A percentile compares a stretch with the other conserved stretches of the same genome.
Conservation (phyloP, 805 yeast genomes). For the Zygosaccharomyces lentus region DNA sequence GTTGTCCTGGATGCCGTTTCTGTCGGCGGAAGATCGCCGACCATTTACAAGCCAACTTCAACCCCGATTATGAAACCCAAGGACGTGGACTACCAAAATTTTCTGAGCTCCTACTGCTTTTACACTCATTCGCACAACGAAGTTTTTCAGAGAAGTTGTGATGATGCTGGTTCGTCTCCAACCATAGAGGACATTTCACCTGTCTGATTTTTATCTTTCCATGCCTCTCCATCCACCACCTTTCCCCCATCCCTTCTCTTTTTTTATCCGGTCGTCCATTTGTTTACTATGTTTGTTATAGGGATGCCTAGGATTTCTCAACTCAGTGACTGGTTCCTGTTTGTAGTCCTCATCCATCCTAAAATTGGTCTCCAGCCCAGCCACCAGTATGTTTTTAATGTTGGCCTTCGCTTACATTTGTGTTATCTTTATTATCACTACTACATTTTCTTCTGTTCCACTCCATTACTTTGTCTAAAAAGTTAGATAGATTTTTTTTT, state of each 20-base stretch:
- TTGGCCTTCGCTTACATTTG: not conserved
- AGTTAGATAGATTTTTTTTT: slow-evolving; percentile 4
- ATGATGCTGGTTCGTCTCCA: slow-evolving; percentile 4
- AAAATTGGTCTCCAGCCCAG: not conserved
- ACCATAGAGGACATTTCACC: not conserved
- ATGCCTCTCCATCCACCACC: not conserved
- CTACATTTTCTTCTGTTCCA: not conserved
- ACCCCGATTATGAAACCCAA: slow-evolving; percentile 6
- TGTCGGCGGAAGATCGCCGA: not conserved
- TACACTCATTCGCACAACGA: slow-evolving; percentile 14
- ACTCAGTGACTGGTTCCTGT: not conserved
- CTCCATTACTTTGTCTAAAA: not conserved
- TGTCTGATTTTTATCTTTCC: not conserved
- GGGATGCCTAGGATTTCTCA: not conserved
- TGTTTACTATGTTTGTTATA: too few species aligned
- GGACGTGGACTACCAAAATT: slow-evolving; percentile 26
- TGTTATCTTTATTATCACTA: not conserved
- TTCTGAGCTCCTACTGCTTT: slow-evolving; percentile 29
- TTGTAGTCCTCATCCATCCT: not conserved
- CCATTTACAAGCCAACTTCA: not conserved
- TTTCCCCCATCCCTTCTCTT: too few species aligned
- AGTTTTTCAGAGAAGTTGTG: slow-evolving; percentile 1
- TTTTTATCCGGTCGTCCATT: too few species aligned
- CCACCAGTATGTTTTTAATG: not conserved
- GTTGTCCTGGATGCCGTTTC: not conserved